Evolutionary conservation across 352 stramenopile species (phyloP).

Genomic region (Globisporangium irregulare): DNA sequence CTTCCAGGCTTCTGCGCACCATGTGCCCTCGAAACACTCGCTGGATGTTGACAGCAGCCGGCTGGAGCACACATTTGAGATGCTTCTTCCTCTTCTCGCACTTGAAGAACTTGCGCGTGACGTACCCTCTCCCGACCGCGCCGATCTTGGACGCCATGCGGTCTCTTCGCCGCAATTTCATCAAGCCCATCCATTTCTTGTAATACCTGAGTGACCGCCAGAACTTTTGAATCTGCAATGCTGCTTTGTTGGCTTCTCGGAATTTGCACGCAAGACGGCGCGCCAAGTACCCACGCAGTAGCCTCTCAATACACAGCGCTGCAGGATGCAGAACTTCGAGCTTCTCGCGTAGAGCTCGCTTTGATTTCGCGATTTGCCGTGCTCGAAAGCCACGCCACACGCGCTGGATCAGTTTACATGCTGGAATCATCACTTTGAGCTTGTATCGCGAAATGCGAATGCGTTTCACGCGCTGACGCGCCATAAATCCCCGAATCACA

Average conservation of each 20-base stretch:
- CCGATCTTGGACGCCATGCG: slow-evolving; percentile 67
- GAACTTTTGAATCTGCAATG: slow-evolving; percentile 42
- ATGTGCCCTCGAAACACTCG: slow-evolving; percentile 68
- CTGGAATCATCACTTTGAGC: slow-evolving; percentile 40
- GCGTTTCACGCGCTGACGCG: slow-evolving; percentile 35
- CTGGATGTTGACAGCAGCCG: slow-evolving; percentile 52
- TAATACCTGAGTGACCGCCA: slow-evolving; percentile 49
- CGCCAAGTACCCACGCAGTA: slow-evolving; percentile 57
- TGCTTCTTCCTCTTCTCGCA: slow-evolving; percentile 45
- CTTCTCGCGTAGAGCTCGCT: slow-evolving; percentile 26
- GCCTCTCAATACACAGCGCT: slow-evolving; percentile 43
- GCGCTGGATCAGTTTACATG: slow-evolving; percentile 43
- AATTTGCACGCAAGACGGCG: slow-evolving; percentile 31
- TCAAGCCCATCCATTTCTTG: slow-evolving; percentile 47
- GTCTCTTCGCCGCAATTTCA: slow-evolving; percentile 40
- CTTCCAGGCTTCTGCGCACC: slow-evolving; percentile 49
- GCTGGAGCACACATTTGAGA: slow-evolving; percentile 40
- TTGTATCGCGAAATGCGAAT: slow-evolving; percentile 45
- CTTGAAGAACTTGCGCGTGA: slow-evolving; percentile 54
- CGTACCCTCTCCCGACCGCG: slow-evolving; percentile 51
- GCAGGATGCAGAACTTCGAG: slow-evolving; percentile 46
- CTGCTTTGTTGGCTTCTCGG: slow-evolving; percentile 27
- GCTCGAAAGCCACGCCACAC: slow-evolving; percentile 49
- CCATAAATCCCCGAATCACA: slow-evolving; percentile 57
- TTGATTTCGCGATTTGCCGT: slow-evolving; percentile 27